phyloP scores from a whole-genome alignment of 805 yeast genomes.

The Yarrowia sp. region DNA sequence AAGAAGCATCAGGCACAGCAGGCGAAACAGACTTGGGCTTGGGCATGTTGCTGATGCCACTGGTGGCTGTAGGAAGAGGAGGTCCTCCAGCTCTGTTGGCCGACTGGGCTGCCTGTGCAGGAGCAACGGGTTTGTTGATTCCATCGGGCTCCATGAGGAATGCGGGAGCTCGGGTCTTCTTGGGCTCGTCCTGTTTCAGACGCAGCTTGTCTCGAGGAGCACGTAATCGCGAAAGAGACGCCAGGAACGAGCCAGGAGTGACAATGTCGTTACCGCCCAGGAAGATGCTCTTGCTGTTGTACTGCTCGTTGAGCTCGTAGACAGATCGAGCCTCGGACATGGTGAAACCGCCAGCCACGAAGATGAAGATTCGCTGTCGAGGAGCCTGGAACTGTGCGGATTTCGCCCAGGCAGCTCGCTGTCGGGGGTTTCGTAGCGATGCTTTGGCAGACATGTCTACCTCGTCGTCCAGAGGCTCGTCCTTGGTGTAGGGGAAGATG shows the following conservation, averaged over 20 bases:
- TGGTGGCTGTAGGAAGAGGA: constrained; percentile 31
- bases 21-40: constrained; percentile 18
- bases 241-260: constrained; percentile 51
- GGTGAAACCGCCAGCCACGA: constrained; percentile 89
- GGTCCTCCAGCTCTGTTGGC: constrained; percentile 24
- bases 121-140: constrained; percentile 17
- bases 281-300: constrained; percentile 71
- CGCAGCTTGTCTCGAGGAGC: constrained; percentile 47
- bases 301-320: constrained; percentile 67
- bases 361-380: constrained; percentile 76
- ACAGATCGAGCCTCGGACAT: constrained; percentile 79
- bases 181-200: constrained; percentile 43
- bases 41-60: constrained; percentile 19
- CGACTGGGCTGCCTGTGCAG: constrained; percentile 13
- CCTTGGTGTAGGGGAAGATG: constrained; percentile 75
- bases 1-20: constrained; percentile 2
- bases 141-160: constrained; percentile 37
- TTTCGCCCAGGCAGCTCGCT: constrained; percentile 79
- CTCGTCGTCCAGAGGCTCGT: constrained; percentile 58
- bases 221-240: constrained; percentile 46
- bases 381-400: constrained; percentile 50
- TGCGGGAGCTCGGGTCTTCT: constrained; percentile 31
- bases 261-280: constrained; percentile 81
- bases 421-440: constrained; percentile 72
- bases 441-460: constrained; percentile 52